Conservation (phyloP, 1,139 yeast genomes). For the Kodamaea derodonti region DNA sequence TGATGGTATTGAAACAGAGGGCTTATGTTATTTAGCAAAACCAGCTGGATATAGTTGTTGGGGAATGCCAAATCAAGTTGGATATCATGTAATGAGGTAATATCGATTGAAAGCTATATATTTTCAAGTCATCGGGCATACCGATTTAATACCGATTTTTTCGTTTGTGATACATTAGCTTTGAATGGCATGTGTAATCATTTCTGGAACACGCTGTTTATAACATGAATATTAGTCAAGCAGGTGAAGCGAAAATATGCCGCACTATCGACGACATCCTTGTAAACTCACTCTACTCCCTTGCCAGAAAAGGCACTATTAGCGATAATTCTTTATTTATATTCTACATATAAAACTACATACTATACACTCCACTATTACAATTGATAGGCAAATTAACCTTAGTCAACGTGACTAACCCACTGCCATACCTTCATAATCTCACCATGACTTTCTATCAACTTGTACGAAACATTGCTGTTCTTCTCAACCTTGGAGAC, state of each 20-base stretch:
- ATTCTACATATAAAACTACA: constrained; percentile 1
- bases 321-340: not conserved
- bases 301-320: no score
- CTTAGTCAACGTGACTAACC: constrained; percentile 47
- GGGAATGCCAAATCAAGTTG: constrained; percentile 40
- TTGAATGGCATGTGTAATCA: no score
- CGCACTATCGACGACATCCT: no score
- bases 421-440: constrained; percentile 90
- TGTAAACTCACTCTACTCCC: no score
- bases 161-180: no score
- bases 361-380: not conserved
- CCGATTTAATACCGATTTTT: no score
- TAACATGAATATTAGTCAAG: no score
- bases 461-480: constrained; percentile 55
- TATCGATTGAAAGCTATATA: no score
- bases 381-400: no score
- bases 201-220: no score
- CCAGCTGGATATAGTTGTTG: constrained; percentile 42
- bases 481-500: constrained; percentile 60
- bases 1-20: constrained; percentile 54
- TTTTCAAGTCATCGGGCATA: no score
- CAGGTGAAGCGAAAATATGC: no score
- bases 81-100: constrained; percentile 14
- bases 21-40: constrained; percentile 46
- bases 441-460: constrained; percentile 78